Base-by-base conservation (phyloP, 2,329 filamentous ascomycete species). In the Pseudogymnoascus destructans region DNA sequence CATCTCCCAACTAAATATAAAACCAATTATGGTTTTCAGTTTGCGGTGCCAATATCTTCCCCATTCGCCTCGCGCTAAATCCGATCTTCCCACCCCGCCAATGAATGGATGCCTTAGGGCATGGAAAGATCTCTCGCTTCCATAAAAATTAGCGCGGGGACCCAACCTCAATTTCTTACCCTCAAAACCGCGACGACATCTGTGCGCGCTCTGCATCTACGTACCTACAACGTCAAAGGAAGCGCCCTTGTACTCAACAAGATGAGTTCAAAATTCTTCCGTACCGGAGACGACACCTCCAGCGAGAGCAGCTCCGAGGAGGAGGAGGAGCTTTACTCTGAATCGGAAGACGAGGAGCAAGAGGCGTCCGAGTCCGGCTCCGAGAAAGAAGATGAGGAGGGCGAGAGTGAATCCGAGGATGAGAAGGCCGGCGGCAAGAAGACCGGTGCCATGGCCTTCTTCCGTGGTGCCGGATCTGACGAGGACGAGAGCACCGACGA, bases 321-420 rank as follows among this genome's bases (percentile, higher is more conserved):
- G 68, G 92, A 97, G 79, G 91, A 97, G 77, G 86, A 91, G 75
- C 85, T 95, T 75, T 95, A 95, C 83, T 82, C 80, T 66, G 85
- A 86, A 67, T 84, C 84, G 73, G 86, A 88, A 72, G 80, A 84
- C 69, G 71, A 75, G 64, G 71, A 84, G 64, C 74, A 82, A 67
- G 72, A 76, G 59, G 64, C 64, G 25, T 65, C 65, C 23, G 68
- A 66, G 30, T 66, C 70, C 58, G 69, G 77, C 61, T 74, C 75
- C 27, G 73, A 77, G 49, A 75, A 75, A 54, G 76, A 80, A 61
- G 74, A 74, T 56, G 78, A 78, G 21, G 77, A 79, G 32, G 78
- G 80, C 61, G 75, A 77, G 49, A 76, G 76, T 60, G 80, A 80
- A 56, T 79, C 78, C 61, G 80, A 80, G 63, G 82, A 84, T 61